A percentile compares a stretch with the other conserved stretches of the same genome.
These are phyloP conservation scores for Trametes coccinea DNA, from an alignment of 768 basidiomycete species.

Conservation along the genomic window DNA sequence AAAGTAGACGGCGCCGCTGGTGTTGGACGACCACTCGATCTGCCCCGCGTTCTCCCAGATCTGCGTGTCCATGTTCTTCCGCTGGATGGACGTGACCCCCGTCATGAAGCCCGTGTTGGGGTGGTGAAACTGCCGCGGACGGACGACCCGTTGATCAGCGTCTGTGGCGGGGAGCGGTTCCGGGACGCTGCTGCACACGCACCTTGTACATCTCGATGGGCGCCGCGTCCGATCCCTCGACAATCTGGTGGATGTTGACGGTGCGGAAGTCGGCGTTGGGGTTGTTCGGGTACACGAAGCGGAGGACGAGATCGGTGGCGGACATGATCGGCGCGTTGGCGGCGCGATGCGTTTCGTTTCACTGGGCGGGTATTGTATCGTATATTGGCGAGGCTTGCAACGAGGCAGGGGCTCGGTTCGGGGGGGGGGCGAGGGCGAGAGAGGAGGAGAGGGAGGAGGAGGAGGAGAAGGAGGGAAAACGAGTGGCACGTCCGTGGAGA, in stretches of 20 bases:
- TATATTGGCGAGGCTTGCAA: too few species aligned
- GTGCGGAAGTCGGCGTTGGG: slow-evolving; percentile 42
- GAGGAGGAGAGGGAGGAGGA: neutral
- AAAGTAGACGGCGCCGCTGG: slow-evolving; percentile 48
- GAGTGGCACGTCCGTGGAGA: neutral
- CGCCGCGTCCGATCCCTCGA: slow-evolving; percentile 25
- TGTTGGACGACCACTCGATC: slow-evolving; percentile 51
- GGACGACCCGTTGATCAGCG: neutral
- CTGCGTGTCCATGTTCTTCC: slow-evolving; percentile 45
- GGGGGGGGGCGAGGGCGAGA: neutral
- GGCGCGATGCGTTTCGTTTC: neutral
- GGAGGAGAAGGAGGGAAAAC: neutral
- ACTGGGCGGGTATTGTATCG: neutral
- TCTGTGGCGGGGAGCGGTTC: neutral
- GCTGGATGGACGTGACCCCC: slow-evolving; percentile 48
- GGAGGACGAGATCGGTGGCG: slow-evolving; percentile 40
- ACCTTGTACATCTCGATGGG: slow-evolving; percentile 48
- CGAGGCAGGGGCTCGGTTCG: neutral
- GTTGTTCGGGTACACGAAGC: slow-evolving; percentile 36
- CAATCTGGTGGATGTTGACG: slow-evolving; percentile 41
- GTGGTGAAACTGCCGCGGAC: slow-evolving; percentile 22
- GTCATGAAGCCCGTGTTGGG: slow-evolving; percentile 42
- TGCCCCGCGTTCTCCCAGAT: slow-evolving; percentile 54
- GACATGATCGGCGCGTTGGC: slow-evolving; percentile 7
- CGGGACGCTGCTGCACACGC: neutral